Evolutionary conservation across 2,329 filamentous ascomycete species (phyloP).

Genomic region (Biscogniauxia marginata): DNA sequence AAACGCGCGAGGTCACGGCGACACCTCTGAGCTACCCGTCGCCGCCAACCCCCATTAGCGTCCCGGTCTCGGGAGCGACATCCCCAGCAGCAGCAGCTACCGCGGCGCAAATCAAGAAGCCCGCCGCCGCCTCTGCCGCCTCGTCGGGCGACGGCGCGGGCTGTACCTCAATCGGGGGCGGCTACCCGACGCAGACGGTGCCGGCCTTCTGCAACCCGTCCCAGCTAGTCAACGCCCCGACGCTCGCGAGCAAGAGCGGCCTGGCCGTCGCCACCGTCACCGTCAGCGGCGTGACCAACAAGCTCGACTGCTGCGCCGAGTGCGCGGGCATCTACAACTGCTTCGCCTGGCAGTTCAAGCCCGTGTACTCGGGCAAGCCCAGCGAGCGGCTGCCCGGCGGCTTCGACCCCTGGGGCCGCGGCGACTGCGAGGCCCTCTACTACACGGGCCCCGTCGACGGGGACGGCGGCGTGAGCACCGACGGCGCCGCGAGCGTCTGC

Average conservation of each 20-base stretch:
- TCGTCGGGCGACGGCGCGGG: not conserved
- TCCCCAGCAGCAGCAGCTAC: constrained; percentile 29
- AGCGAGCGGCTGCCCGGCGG: constrained; percentile 26
- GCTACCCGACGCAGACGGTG: constrained; percentile 26
- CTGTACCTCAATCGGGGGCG: constrained; percentile 27
- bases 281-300: constrained; percentile 26
- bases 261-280: constrained; percentile 24
- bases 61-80: constrained; percentile 13
- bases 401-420: constrained; percentile 32
- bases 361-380: constrained; percentile 21
- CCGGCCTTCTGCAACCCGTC: constrained; percentile 32
- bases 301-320: constrained; percentile 30
- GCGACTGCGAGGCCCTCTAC: constrained; percentile 29
- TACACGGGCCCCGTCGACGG: constrained; percentile 20
- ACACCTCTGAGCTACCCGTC: constrained; percentile 26
- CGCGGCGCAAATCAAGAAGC: not conserved
- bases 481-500: constrained; percentile 12
- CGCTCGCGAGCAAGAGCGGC: constrained; percentile 7
- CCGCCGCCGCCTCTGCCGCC: not conserved
- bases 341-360: constrained; percentile 31
- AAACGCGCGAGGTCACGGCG: constrained; percentile 18
- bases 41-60: constrained; percentile 26
- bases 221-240: constrained; percentile 25
- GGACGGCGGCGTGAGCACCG: constrained; percentile 4
- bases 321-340: constrained; percentile 33